These are phyloP conservation scores for Brasenia schreberi DNA, from an alignment of 164 flowering plant genomes.

Conservation along the genomic window DNA sequence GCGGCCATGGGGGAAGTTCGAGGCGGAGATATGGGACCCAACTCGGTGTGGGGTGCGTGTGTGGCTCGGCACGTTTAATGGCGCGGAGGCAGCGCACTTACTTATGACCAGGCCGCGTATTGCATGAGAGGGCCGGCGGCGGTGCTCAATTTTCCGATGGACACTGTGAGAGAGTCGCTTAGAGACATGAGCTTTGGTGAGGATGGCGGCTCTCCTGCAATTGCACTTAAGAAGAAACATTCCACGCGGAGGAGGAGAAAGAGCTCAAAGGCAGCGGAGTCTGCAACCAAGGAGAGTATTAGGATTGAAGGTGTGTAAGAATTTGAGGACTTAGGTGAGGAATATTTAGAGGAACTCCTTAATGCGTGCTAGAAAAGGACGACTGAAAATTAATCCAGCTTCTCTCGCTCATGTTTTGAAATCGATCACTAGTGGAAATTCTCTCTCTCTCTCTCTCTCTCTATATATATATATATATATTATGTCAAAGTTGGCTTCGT, in stretches of 20 bases:
- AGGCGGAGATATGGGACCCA: constrained; percentile 6
- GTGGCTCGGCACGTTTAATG: constrained; percentile 6
- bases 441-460: too few relatives aligned
- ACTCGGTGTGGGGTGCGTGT: constrained; percentile 3
- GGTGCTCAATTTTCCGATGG: constrained; percentile 7
- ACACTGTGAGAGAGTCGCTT: not conserved
- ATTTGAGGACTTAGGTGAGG: constrained; percentile 4
- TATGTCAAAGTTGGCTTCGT: too few relatives aligned
- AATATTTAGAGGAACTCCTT: constrained; percentile 8
- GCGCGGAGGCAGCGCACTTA: constrained; percentile 7
- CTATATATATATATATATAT: too few relatives aligned
- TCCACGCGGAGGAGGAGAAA: not conserved
- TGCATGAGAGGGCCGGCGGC: constrained; percentile 5
- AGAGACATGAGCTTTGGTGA: not conserved
- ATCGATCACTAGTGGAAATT: too few relatives aligned
- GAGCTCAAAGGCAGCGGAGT: not conserved
- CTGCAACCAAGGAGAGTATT: not conserved
- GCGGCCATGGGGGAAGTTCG: constrained; percentile 9
- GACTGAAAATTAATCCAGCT: too few relatives aligned
- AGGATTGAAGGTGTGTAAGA: constrained; percentile 2
- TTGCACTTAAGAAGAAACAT: not conserved
- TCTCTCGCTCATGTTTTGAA: too few relatives aligned
- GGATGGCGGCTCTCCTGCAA: not conserved
- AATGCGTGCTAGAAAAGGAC: not conserved
- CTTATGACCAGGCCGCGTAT: constrained; percentile 7